Percentiles rank a stretch among this genome's conserved stretches.
phyloP scores from a whole-genome alignment of 495 filamentous ascomycete genomes.

The Penicillium herquei region DNA sequence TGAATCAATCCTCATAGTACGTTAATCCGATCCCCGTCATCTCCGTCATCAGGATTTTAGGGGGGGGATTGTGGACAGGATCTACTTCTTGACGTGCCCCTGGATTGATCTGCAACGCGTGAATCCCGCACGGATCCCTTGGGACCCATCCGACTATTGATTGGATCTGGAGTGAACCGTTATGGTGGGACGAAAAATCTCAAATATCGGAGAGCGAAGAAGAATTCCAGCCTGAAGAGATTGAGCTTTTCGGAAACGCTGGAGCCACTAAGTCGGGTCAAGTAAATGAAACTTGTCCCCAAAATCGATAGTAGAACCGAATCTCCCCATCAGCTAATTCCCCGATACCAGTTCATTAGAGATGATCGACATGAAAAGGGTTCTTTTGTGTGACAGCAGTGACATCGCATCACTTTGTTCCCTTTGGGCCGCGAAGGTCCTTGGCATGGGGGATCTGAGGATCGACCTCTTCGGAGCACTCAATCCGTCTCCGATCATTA shows the following conservation, averaged over 20 bases:
- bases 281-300: not conserved
- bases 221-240: not conserved
- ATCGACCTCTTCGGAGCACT: conserved; percentile 11
- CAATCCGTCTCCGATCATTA: conserved; percentile 1
- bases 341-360: not conserved
- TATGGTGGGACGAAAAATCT: conserved; percentile 26
- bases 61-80: conserved; percentile 6
- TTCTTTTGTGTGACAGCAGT: conserved; percentile 10
- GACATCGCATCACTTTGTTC: conserved; percentile 2
- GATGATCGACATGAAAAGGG: conserved; percentile 4
- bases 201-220: conserved; percentile 28
- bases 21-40: conserved; percentile 12
- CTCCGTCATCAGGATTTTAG: conserved; percentile 9
- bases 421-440: not conserved
- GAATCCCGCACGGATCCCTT: conserved; percentile 23
- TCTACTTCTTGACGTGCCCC: conserved; percentile 22
- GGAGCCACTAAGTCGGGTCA: not conserved
- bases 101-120: conserved; percentile 25
- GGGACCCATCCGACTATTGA: conserved; percentile 28
- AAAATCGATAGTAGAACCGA: not conserved
- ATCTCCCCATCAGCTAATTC: not conserved
- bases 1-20: not conserved
- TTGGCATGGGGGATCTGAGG: conserved; percentile 17
- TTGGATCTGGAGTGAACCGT: conserved; percentile 32
- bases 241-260: not conserved